phyloP scores from a whole-genome alignment of 495 filamentous ascomycete species.

The Xylaria bambusicola region DNA sequence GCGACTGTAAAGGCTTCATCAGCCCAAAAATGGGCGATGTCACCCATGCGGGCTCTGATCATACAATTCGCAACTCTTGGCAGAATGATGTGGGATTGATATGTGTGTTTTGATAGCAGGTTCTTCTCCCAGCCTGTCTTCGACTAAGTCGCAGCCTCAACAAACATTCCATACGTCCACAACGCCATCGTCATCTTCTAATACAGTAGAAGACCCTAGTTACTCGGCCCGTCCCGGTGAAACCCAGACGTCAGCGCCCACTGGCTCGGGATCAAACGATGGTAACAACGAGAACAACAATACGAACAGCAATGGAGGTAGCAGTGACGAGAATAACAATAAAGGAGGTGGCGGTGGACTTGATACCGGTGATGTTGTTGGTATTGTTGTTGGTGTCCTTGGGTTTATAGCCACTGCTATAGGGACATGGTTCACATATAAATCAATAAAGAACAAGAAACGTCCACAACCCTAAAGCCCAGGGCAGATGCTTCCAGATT shows the following conservation, averaged over 20 bases:
- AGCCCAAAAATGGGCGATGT: conserved; percentile 9
- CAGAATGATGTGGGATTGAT: conserved; percentile 7
- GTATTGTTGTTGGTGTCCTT: neutral
- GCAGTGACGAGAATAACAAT: neutral
- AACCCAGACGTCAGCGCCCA: neutral
- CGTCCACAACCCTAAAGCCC: neutral
- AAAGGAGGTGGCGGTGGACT: neutral
- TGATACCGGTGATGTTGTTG: neutral
- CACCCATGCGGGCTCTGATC: conserved; percentile 3
- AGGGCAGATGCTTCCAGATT: no score
- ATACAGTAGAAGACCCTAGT: conserved; percentile 7
- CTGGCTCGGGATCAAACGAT: neutral
- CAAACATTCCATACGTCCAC: neutral
- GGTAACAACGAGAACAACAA: neutral
- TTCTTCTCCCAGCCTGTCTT: neutral
- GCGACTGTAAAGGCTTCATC: conserved; percentile 14
- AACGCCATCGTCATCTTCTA: conserved; percentile 1
- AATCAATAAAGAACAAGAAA: neutral
- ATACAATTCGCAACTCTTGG: neutral
- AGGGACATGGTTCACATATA: conserved; percentile 1
- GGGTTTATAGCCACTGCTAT: conserved; percentile 2
- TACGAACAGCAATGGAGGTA: neutral
- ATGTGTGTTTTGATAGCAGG: conserved; percentile 6
- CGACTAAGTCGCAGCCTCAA: conserved; percentile 5
- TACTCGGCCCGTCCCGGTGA: neutral